Base-by-base conservation (phyloP, 768 basidiomycete species). In the Cystoderma amianthinum region DNA sequence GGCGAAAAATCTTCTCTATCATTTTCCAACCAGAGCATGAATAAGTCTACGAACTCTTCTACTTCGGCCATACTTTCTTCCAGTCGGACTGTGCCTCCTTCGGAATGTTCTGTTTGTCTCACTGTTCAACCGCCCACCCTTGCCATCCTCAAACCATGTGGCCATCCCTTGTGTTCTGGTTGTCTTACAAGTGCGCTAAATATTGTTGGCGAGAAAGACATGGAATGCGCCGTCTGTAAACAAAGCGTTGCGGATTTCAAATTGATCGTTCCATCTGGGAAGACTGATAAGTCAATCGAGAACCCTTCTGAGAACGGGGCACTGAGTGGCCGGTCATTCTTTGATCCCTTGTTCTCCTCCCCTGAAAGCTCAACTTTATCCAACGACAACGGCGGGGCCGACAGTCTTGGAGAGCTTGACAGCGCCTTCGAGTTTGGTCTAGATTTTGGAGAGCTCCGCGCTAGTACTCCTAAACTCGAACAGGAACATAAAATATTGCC, bases 171-270 rank as follows among this genome's bases (percentile, higher is more conserved):
- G 1, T 92, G 89, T 55, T 84, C 86, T 2, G 72, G 73, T 7
- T 92, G 89, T 54, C 69, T 92, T 42, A 92, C 89, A 1, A 88
- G 86, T 38, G 85, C 86, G 5, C 68, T 92, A 39, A 92, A 92
- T 49, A 91, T 91, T 39, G 89, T 90, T 13, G 88, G 88, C 5
- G 88, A 92, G 60, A 91, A 90, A 55, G 83, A 85, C 44, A 86
- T 91, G 76, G 76, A 81, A 44, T 92, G 89, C 47, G 82, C 85
- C 13, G 82, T 87, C 21, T 92, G 88, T 62, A 81, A 80, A 51
- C 60, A 58, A 30, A 72, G 76, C 23, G 86, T 91, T 16, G 69
- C 66, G 21, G 79, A 85, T 54, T 91, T 91, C 57, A 72, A 75
- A 34, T 60, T 87, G 44, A 59, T 65, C 38, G 55, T 52, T 43